A percentile compares a stretch with the other conserved stretches of the same genome.
Evolutionary conservation across 108 stramenopile species (phyloP).

Genomic region (Nitzschia putrida): DNA sequence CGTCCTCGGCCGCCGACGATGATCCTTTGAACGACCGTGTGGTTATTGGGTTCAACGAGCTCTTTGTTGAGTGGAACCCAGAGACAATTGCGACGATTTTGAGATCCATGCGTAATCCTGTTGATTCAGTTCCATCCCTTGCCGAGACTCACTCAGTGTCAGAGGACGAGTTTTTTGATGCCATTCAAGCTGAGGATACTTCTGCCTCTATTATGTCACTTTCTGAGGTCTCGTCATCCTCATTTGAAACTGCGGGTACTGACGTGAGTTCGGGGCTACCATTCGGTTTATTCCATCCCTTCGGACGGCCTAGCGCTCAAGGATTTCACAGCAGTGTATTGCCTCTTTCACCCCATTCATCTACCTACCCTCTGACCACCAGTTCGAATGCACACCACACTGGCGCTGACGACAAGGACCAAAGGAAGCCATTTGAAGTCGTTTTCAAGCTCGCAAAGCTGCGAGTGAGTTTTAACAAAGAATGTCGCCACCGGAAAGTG

Average conservation of each 20-base stretch:
- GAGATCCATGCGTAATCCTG: slow-evolving; percentile 40
- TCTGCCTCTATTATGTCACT: no score
- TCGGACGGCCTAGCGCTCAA: background rate
- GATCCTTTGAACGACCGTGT: slow-evolving; percentile 15
- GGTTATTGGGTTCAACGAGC: slow-evolving; percentile 58
- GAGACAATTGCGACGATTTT: slow-evolving; percentile 72
- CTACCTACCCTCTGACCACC: background rate
- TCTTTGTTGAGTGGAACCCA: slow-evolving; percentile 83
- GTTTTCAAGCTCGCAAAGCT: slow-evolving; percentile 59
- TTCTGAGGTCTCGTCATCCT: slow-evolving; percentile 37
- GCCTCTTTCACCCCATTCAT: slow-evolving; percentile 2
- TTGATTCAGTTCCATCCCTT: background rate
- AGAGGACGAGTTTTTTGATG: slow-evolving; percentile 67
- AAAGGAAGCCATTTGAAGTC: slow-evolving; percentile 32
- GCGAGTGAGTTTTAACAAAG: slow-evolving; percentile 72
- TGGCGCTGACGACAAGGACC: background rate
- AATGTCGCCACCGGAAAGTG: slow-evolving; percentile 57
- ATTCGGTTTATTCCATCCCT: background rate
- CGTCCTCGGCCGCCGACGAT: slow-evolving; percentile 4
- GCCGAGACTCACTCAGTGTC: background rate
- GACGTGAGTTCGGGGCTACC: background rate
- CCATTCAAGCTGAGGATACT: slow-evolving; percentile 28
- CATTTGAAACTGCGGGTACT: slow-evolving; percentile 17
- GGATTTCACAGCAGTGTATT: slow-evolving; percentile 1
- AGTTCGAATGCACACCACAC: background rate